Base-by-base conservation (phyloP, 495 filamentous ascomycete genomes). In the Clavariopsis aquatica region DNA sequence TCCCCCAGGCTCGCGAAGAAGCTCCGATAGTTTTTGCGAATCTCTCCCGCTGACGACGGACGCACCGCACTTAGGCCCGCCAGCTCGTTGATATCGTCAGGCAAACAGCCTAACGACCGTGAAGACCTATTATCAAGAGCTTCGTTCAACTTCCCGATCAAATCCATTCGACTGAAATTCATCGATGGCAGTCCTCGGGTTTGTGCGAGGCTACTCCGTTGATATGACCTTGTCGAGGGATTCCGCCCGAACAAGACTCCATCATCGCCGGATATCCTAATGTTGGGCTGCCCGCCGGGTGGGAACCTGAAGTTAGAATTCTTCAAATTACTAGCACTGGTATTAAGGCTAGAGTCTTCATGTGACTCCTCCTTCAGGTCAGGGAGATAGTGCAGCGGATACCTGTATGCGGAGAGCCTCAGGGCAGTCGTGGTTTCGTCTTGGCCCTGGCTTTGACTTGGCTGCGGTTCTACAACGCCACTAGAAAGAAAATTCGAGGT, bases 131-230 rank as follows among this genome's bases (percentile, higher is more conserved):
- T 36, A 41, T 77, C 72, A 1, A 77, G 60, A 9, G 72, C 73
- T 24, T 75, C 71, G 46, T 75, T 74, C 17, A 77, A 55, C 63
- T 76, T 76, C 41, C 64, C 64, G 56, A 76, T 64, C 13, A 77
- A 51, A 53, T 77, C 70, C 69, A 76, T 72, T 12, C 64, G 72
- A 52, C 75, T 77, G 68, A 77, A 76, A 59, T 76, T 76, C 45
- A 77, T 66, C 1, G 75, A 77, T 1, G 75, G 75, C 20, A 77
- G 60, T 26, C 68, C 69, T 10, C 71, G 68, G 31, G 64, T 69
- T 38, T 76, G 71, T 27, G 64, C 64, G 17, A 76, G 53, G 17
- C 67, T 29, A 23, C 65, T 64, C 26, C 47, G 45, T 1, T n/a
- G 49, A 17, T 24, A 22, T 20, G 66, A 66, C 43, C 28, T 36